Evolutionary conservation across 1,139 yeast genomes (phyloP).

Genomic region (Candida tetrigidarum): DNA sequence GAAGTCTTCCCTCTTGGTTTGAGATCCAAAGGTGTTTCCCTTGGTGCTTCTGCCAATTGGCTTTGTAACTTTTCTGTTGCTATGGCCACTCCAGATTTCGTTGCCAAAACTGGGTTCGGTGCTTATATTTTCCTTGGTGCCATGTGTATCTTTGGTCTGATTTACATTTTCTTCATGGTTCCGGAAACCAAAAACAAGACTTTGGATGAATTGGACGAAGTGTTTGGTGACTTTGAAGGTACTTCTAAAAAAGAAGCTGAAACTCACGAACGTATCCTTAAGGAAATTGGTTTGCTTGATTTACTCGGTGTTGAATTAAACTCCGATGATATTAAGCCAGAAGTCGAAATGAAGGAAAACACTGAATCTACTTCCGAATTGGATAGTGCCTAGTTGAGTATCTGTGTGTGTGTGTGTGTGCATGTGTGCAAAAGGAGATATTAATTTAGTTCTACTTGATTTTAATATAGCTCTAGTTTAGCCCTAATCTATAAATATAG

Average conservation of each 20-base stretch:
- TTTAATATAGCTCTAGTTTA: too few species aligned
- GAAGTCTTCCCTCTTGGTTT: constrained; percentile 28
- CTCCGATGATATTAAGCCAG: neutral
- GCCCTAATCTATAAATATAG: too few species aligned
- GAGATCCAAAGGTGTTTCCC: constrained; percentile 31
- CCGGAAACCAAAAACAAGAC: constrained; percentile 37
- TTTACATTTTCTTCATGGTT: constrained; percentile 28
- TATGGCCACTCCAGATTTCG: constrained; percentile 32
- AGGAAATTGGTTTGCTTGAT: constrained; percentile 16
- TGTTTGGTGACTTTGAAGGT: constrained; percentile 23
- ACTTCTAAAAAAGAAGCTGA: constrained; percentile 15
- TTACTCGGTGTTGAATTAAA: constrained; percentile 5
- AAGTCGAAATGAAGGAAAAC: constrained; percentile 1
- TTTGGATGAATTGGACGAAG: constrained; percentile 34
- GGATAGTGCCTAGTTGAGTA: too few species aligned
- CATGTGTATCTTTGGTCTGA: constrained; percentile 25
- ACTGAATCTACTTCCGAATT: neutral
- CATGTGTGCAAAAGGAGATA: too few species aligned
- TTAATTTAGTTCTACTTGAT: too few species aligned
- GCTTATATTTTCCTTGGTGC: constrained; percentile 32
- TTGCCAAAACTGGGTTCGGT: constrained; percentile 24
- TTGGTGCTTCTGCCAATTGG: constrained; percentile 45
- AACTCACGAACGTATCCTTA: constrained; percentile 13
- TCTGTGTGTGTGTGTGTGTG: too few species aligned
- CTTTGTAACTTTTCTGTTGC: constrained; percentile 43